These are phyloP conservation scores for Kodamaea sp. DNA, from an alignment of 1,139 yeast genomes.

Conservation along the genomic window DNA sequence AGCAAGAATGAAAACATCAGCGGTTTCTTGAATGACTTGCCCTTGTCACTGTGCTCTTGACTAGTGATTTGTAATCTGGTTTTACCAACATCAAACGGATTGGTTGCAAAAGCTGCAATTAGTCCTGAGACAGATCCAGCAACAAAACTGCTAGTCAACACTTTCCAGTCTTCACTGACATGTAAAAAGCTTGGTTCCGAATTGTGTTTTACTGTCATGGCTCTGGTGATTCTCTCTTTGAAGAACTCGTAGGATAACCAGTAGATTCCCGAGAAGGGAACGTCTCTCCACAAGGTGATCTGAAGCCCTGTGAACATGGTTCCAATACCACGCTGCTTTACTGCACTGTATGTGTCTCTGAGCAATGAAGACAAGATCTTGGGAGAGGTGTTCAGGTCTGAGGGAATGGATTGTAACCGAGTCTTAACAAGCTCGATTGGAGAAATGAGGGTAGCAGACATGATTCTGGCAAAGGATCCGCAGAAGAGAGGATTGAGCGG, in stretches of 20 bases:
- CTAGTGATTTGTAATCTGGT: slow-evolving; percentile 78
- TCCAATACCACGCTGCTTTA: slow-evolving; percentile 56
- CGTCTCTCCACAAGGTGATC: slow-evolving; percentile 93
- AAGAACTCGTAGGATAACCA: slow-evolving; percentile 80
- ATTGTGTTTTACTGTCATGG: slow-evolving; percentile 30
- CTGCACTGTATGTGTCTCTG: slow-evolving; percentile 56
- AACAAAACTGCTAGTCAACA: slow-evolving; percentile 72
- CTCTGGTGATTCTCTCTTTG: slow-evolving; percentile 27
- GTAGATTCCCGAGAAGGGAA: slow-evolving; percentile 92
- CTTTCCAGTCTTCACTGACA: slow-evolving; percentile 45
- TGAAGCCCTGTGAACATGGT: slow-evolving; percentile 83
- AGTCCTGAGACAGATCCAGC: slow-evolving; percentile 87
- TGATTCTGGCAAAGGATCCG: slow-evolving; percentile 79
- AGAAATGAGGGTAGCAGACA: slow-evolving; percentile 84
- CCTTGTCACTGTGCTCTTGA: slow-evolving; percentile 19
- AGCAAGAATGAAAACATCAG: slow-evolving; percentile 68
- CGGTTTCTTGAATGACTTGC: slow-evolving; percentile 24
- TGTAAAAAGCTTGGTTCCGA: slow-evolving; percentile 5
- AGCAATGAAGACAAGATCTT: slow-evolving; percentile 50
- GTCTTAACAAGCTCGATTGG: slow-evolving; percentile 90
- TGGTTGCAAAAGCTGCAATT: slow-evolving; percentile 81
- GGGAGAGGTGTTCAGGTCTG: slow-evolving; percentile 25
- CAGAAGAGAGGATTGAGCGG: slow-evolving; percentile 76
- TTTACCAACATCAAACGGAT: slow-evolving; percentile 97
- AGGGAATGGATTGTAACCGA: slow-evolving; percentile 81